Evolutionary conservation across 768 basidiomycete genomes (phyloP), one percentile per base, ranked within the genome.

Genomic region (Lactarius pseudohatsudake): DNA sequence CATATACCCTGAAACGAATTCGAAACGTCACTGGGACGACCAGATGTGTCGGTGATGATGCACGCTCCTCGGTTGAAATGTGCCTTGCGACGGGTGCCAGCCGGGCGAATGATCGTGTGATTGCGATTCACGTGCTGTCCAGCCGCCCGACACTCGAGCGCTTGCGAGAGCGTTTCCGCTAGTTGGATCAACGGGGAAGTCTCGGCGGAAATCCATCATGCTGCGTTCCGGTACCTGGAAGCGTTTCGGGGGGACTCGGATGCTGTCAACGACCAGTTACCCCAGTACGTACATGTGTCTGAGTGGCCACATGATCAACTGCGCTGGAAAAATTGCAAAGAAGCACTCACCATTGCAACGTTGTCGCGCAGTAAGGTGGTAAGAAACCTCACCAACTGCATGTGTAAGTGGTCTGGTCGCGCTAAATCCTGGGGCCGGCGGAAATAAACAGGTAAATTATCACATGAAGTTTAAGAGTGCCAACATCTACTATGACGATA

Each of bases 391-490:
- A 34, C 57, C 30, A 20, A 50, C 45, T 18, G 45, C 18, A 22
- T 41, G 38, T 54, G 47, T 58, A 28, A 61, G n/a, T 28, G 26
- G 28, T 38, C 62, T 9, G 20, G 28, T 55, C 43, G 57, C 28
- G 26, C 34, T 32, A 26, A 26, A 30, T 43, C 32, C 40, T 47
- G 54, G 43, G 28, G 30, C 10, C n/a, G 13, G 13, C 4, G 15
- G 18, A 61, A 67, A 59, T 59, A 47, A 59, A 59, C 57, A 67
- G 11, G 66, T 60, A 55, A 55, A 64, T 67, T 67, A 67, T 67
- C 62, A 67, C 20, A 57, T 45, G 58, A 40, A 11, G 65, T 36
- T 7, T 54, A 63, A 63, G 28, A n/a, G 43, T 67, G 58, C 30
- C 26, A 4, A 60, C 58, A 67, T 67, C 61, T 63, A 63, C 20